These are phyloP conservation scores for Capsella rubella DNA, from an alignment of 441 rosid species.

Conservation along the genomic window DNA sequence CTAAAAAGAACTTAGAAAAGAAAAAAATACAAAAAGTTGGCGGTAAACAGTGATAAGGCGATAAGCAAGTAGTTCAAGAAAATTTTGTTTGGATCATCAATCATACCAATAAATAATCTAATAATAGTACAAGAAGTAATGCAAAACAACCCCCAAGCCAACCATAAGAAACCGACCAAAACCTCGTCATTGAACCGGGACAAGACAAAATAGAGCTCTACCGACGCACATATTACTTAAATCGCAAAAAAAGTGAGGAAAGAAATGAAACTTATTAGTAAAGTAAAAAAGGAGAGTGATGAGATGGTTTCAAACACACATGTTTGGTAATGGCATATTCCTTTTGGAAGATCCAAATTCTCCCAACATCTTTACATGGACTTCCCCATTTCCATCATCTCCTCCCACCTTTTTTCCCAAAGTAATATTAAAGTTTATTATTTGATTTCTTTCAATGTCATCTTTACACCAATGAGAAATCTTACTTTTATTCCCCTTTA, in stretches of 20 bases:
- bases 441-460: slow-evolving; percentile 41
- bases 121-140: background rate
- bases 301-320: slow-evolving; percentile 36
- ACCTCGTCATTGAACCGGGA: slow-evolving; percentile 14
- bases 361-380: slow-evolving; percentile 45
- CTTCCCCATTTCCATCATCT: slow-evolving; percentile 43
- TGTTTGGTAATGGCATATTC: slow-evolving; percentile 47
- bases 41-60: slow-evolving; percentile 17
- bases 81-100: background rate
- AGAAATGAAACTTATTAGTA: background rate
- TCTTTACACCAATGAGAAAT: slow-evolving; percentile 40
- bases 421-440: slow-evolving; percentile 4
- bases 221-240: slow-evolving; percentile 4
- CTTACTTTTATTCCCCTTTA: slow-evolving; percentile 40
- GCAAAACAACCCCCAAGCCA: background rate
- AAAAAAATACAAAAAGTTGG: background rate
- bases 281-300: slow-evolving; percentile 6
- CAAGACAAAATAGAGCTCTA: slow-evolving; percentile 25
- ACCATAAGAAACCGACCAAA: slow-evolving; percentile 21
- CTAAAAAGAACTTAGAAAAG: too few relatives aligned
- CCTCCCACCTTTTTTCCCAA: slow-evolving; percentile 23
- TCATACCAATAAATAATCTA: background rate
- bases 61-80: background rate
- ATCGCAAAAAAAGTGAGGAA: background rate
- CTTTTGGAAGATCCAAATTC: slow-evolving; percentile 46